Evolutionary conservation across 2,329 filamentous ascomycete genomes (phyloP), one percentile per base, ranked within the genome.

Genomic region (Alternaria sp.): DNA sequence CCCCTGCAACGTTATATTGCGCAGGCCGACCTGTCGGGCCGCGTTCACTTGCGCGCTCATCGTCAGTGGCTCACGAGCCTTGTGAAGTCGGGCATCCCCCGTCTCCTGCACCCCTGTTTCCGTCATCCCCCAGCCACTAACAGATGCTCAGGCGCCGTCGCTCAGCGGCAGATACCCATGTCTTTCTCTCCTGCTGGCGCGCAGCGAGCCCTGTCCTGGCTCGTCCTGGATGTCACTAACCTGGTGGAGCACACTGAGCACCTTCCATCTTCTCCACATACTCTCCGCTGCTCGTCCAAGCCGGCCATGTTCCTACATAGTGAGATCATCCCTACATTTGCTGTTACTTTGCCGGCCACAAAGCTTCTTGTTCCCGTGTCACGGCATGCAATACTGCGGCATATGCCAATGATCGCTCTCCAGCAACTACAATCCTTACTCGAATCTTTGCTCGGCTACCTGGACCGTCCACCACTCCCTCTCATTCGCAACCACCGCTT

Each of bases 251-350:
- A 70, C 72, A 70, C 70, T 71, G 73, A 69, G 72, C 75, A 75
- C 74, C 73, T 71, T 74, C 71, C 72, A 69, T 70, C 70, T 67
- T 76, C 75, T 77, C 75, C 77, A 79, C 76, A 78, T 72, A 70
- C 74, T 73, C 72, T 74, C 68, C 71, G 69, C 70, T 73, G 66
- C 63, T 68, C 66, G 68, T 75, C 68, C 71, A 72, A 67, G 67
- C 69, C 61, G 64, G 68, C 67, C 69, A 66, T 71, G 71, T 69
- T 72, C 72, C 70, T 77, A 75, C 70, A 68, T 70, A 70, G 66
- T 67, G 68, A 74, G 73, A 71, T 69, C 64, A 76, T 75, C 76
- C 77, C 77, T 73, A 77, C 75, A 51, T 62, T 59, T 72, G 62
- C 62, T 70, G 67, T 67, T 69, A 65, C 69, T 66, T 66, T 69